Evolutionary conservation across 306 rosid genomes (phyloP).

Genomic region (Trifolium fragiferum): DNA sequence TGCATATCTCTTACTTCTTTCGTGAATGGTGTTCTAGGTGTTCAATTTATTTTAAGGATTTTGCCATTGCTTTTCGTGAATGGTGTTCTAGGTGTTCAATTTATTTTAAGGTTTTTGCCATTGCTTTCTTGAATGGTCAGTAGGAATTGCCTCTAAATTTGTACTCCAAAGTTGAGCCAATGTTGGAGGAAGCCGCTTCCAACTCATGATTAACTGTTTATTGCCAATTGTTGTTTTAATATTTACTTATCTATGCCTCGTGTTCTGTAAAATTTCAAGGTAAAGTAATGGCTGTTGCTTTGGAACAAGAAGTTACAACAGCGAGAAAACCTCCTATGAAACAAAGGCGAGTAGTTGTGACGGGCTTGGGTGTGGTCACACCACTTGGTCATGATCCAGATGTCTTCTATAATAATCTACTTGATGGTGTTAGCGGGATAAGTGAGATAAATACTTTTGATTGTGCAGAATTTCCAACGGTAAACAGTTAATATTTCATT

Average conservation of each 20-base stretch:
- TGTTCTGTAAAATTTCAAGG: constrained; percentile 52
- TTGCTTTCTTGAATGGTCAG: constrained; percentile 11
- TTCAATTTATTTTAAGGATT: constrained; percentile 2
- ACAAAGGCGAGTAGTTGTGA: constrained; percentile 90
- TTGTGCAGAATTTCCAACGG: constrained; percentile 84
- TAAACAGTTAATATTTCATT: constrained; percentile 43
- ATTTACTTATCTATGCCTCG: constrained; percentile 14
- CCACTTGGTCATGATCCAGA: constrained; percentile 86
- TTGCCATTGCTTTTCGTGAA: no score
- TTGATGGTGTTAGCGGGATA: constrained; percentile 89
- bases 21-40: not conserved
- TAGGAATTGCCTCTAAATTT: constrained; percentile 28
- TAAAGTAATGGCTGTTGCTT: constrained; percentile 64
- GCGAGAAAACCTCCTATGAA: constrained; percentile 55
- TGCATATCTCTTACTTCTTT: not conserved
- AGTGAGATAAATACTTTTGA: constrained; percentile 89
- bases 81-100: not conserved
- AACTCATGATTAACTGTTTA: constrained; percentile 9
- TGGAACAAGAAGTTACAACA: constrained; percentile 61
- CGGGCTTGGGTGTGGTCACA: constrained; percentile 88
- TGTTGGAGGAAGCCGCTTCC: not conserved
- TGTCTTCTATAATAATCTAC: constrained; percentile 82
- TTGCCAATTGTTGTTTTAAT: constrained; percentile 7
- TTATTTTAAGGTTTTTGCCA: constrained; percentile 3
- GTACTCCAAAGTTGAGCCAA: constrained; percentile 16